Evolutionary conservation across 805 yeast genomes (phyloP), one percentile per base, ranked within the genome.

Genomic region (Kurtzmaniella fragi): DNA sequence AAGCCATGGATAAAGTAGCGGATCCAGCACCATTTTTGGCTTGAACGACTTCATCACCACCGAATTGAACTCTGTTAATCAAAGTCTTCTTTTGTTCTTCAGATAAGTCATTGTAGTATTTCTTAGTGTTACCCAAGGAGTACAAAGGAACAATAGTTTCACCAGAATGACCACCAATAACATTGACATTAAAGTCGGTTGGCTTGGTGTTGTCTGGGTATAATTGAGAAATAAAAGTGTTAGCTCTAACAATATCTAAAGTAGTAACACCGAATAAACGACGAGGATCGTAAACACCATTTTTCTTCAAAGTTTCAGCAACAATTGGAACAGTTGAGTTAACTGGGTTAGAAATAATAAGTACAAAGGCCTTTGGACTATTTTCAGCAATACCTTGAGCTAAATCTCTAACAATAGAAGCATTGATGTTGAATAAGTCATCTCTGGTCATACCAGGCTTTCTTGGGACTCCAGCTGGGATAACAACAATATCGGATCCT

Each of bases 371-470:
- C 48, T 77, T 70, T 44, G 93, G 90, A 41, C 86, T 78, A 57
- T 61, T 67, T 47, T 69, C 69, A 35, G 95, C 93, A 52, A 88
- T 80, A 11, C 86, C 87, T 48, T 76, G 77, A 29, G 91, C 84
- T 44, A 89, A 69, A 44, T 76, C 79, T 47, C 77, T 75, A 45
- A 89, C 82, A 58, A 89, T 89, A 28, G 82, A 78, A 6, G 95
- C 93, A 57, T 86, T 86, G 64, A 84, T 83, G 63, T 77, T 77
- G 75, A 86, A 85, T 58, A 86, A 74, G 54, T 86, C 95, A 60
- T 85, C 95, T 66, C 95, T 80, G 43, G 95, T 84, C 95, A 86
- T 86, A 42, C 95, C 95, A 31, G 95, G 95, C 70, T 87, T 87
- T 71, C 95, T 82, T 55, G 95, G 95, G 31, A 86, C 82, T 45